phyloP scores from a whole-genome alignment of 805 yeast species.

The Priceomyces medius region DNA sequence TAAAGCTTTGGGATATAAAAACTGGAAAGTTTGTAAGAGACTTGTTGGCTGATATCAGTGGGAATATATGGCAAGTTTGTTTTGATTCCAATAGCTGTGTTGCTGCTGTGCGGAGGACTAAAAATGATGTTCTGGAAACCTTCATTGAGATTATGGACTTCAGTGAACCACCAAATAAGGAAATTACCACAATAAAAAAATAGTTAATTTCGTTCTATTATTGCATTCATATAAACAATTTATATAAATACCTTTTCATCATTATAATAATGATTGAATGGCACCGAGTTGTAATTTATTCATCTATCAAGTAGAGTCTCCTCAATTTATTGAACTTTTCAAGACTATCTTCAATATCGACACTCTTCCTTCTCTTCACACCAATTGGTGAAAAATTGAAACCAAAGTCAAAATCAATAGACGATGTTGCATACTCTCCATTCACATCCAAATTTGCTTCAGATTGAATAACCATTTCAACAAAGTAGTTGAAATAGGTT shows the following conservation, averaged over 20 bases:
- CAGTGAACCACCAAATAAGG: constrained; percentile 38
- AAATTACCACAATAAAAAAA: not conserved
- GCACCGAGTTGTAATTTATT: constrained; percentile 1
- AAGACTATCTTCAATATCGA: constrained; percentile 33
- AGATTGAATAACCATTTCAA: constrained; percentile 20
- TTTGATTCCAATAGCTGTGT: constrained; percentile 82
- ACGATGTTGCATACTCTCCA: constrained; percentile 21
- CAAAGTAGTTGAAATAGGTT: constrained; percentile 21
- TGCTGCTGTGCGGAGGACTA: constrained; percentile 75
- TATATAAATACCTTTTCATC: not conserved
- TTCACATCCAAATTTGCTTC: constrained; percentile 22
- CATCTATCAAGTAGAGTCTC: constrained; percentile 29
- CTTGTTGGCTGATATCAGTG: constrained; percentile 68
- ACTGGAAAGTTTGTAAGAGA: constrained; percentile 77
- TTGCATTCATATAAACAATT: not conserved
- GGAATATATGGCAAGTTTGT: constrained; percentile 92
- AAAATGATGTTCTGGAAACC: constrained; percentile 57
- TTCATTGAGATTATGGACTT: constrained; percentile 85
- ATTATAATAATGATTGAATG: not conserved
- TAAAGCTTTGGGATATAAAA: constrained; percentile 82
- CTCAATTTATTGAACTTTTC: constrained; percentile 34
- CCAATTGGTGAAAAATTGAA: constrained; percentile 10
- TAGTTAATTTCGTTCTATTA: not conserved
- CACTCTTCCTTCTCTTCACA: constrained; percentile 18
- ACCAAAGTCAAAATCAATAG: constrained; percentile 10